Evolutionary conservation across 176 grass and related monocot genomes (phyloP).

Genomic region (Aegilops bicornis): DNA sequence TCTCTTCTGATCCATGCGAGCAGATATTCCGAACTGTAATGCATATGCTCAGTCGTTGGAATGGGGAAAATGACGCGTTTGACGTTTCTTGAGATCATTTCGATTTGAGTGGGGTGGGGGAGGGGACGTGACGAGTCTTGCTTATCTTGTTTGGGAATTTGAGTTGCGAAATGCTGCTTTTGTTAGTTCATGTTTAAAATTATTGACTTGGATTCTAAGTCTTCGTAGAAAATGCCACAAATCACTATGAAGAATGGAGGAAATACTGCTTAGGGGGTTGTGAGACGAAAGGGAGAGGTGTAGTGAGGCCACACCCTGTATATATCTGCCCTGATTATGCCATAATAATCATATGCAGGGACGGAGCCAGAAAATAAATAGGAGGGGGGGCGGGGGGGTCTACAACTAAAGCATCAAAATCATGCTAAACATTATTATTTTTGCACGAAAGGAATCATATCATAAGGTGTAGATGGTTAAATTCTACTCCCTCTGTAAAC

Average conservation of each 20-base stretch:
- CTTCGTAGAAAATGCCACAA: background rate
- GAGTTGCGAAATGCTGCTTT: background rate
- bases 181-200: background rate
- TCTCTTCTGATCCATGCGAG: conserved; percentile 10
- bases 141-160: background rate
- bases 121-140: background rate
- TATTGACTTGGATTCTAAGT: background rate
- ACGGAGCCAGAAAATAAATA: too few relatives aligned
- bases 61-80: background rate
- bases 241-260: background rate
- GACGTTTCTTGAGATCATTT: background rate
- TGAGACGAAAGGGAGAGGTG: background rate
- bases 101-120: background rate
- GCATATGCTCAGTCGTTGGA: background rate
- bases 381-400: too few relatives aligned
- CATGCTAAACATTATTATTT: too few relatives aligned
- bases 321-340: background rate
- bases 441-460: too few relatives aligned
- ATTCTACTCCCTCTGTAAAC: too few relatives aligned
- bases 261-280: background rate
- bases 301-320: background rate
- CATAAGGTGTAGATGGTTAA: too few relatives aligned
- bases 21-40: background rate
- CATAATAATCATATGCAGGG: background rate
- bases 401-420: too few relatives aligned